phyloP scores from a whole-genome alignment of 2,329 filamentous ascomycete genomes.

The Phyllosticta ampelicida region DNA sequence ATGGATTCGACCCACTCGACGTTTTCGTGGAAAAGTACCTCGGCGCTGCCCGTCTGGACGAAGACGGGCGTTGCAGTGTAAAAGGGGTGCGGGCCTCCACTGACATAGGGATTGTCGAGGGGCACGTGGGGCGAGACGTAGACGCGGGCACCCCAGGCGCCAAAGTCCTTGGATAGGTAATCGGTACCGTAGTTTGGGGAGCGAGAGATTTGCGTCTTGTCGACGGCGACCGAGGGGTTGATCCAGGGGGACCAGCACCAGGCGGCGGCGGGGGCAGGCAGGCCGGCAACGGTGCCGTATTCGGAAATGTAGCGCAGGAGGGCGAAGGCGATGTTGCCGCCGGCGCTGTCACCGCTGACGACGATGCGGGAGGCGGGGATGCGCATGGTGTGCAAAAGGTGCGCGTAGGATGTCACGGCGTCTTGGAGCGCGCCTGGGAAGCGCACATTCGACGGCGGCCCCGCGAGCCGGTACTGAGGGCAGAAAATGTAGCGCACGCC shows the following conservation, averaged over 20 bases:
- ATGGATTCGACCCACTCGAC: slow-evolving; percentile 29
- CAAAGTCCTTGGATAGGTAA: slow-evolving; percentile 30
- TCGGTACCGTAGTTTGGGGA: slow-evolving; percentile 31
- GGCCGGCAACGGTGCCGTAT: slow-evolving; percentile 23
- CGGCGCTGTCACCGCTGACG: slow-evolving; percentile 40
- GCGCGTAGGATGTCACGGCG: slow-evolving; percentile 35
- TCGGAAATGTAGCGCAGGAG: slow-evolving; percentile 38
- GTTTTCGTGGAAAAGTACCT: slow-evolving; percentile 33
- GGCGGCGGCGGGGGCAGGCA: slow-evolving; percentile 28
- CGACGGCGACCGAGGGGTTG: slow-evolving; percentile 22
- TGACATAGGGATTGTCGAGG: slow-evolving; percentile 27
- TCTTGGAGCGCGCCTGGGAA: slow-evolving; percentile 45
- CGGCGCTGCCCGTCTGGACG: slow-evolving; percentile 30
- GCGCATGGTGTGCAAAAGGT: slow-evolving; percentile 32
- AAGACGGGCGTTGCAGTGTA: slow-evolving; percentile 30
- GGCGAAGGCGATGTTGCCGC: slow-evolving; percentile 36
- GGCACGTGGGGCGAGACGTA: slow-evolving; percentile 15
- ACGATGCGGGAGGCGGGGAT: slow-evolving; percentile 33
- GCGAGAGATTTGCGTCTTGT: slow-evolving; percentile 16
- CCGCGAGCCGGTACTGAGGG: slow-evolving; percentile 40
- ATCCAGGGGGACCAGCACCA: slow-evolving; percentile 37
- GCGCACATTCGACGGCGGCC: slow-evolving; percentile 29
- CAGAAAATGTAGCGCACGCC: slow-evolving; percentile 27
- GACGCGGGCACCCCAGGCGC: slow-evolving; percentile 33
- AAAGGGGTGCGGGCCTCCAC: slow-evolving; percentile 29